Evolutionary conservation across 768 basidiomycete genomes (phyloP).

Genomic region (Boletus rubropictus): DNA sequence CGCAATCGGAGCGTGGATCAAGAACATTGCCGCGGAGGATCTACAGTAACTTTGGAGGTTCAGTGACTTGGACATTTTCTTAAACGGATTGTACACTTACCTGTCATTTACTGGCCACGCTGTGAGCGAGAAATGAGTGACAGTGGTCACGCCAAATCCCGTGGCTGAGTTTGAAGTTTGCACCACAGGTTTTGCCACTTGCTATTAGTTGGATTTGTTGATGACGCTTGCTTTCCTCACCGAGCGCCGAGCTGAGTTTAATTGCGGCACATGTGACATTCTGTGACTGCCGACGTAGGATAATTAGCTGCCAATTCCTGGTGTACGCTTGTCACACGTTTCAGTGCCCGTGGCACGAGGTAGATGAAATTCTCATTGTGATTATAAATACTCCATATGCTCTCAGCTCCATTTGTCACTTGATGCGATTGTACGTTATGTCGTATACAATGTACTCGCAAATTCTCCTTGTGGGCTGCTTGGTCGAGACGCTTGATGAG

Average conservation of each 20-base stretch:
- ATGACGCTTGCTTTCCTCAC: too few relatives aligned
- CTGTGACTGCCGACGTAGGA: conserved; percentile 12
- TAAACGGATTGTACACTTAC: too few relatives aligned
- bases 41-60: too few relatives aligned
- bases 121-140: too few relatives aligned
- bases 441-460: conserved; percentile 7
- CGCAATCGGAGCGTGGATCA: conserved; percentile 95
- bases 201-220: too few relatives aligned
- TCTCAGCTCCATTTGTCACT: conserved; percentile 12
- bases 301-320: background rate
- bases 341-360: conserved; percentile 25
- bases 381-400: conserved; percentile 24
- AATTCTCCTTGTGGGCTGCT: background rate
- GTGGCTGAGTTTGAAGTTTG: too few relatives aligned
- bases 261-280: too few relatives aligned
- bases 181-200: too few relatives aligned
- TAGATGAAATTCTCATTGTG: conserved; percentile 18
- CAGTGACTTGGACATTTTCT: too few relatives aligned
- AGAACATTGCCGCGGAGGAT: conserved; percentile 68
- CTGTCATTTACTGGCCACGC: too few relatives aligned
- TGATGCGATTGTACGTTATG: conserved; percentile 20
- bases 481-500: background rate
- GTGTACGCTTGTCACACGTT: conserved; percentile 6
- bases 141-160: too few relatives aligned
- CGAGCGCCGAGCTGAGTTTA: too few relatives aligned